These are phyloP conservation scores for Claviceps sp. DNA, from an alignment of 2,329 filamentous ascomycete genomes.

Conservation along the genomic window DNA sequence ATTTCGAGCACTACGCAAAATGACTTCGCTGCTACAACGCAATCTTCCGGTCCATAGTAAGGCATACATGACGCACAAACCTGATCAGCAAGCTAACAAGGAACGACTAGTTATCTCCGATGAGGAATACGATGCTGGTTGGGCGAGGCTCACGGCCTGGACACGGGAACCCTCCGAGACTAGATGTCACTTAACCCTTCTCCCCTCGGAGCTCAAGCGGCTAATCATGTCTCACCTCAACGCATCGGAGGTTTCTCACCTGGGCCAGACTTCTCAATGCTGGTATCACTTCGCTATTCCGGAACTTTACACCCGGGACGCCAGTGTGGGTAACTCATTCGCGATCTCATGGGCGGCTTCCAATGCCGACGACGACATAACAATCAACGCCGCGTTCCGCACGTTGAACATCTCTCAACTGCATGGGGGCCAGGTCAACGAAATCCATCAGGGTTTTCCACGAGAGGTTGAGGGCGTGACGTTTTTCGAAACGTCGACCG, in stretches of 20 bases:
- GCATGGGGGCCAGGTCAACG: slow-evolving; percentile 1
- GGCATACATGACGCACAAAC: background rate
- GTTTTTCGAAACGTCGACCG: background rate
- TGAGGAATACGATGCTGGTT: slow-evolving; percentile 24
- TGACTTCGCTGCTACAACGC: background rate
- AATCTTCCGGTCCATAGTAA: too few relatives aligned
- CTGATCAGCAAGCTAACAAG: background rate
- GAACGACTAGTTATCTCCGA: background rate
- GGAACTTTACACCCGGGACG: background rate
- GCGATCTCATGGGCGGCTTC: slow-evolving; percentile 3
- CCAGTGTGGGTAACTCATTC: background rate
- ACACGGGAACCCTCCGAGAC: background rate
- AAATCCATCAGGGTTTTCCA: background rate
- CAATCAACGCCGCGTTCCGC: background rate
- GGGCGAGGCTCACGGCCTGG: background rate
- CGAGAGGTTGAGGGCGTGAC: background rate
- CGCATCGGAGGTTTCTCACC: background rate
- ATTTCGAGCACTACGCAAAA: background rate
- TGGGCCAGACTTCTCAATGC: background rate
- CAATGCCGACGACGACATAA: background rate
- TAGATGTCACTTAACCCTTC: background rate
- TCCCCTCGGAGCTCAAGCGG: slow-evolving; percentile 1
- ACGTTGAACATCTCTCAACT: background rate
- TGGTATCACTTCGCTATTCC: background rate
- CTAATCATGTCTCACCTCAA: background rate